phyloP scores from a whole-genome alignment of 148 eudicot species.

The Heliosperma pusillum region DNA sequence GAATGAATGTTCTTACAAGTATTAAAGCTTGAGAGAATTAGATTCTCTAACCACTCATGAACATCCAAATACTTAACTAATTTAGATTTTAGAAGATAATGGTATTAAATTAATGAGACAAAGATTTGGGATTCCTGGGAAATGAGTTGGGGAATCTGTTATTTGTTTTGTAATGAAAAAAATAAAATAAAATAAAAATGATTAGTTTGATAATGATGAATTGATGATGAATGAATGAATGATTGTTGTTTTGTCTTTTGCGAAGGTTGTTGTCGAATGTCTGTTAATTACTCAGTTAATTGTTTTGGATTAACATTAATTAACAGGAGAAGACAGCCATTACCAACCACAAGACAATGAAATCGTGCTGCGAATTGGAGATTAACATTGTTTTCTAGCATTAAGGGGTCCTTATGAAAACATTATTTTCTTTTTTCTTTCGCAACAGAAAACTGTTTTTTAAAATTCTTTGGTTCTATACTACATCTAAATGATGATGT shows the following conservation, averaged over 20 bases:
- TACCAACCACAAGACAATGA: slow-evolving; percentile 18
- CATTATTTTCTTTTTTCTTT: neutral
- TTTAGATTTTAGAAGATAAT: too few species aligned
- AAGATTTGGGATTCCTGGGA: slow-evolving; percentile 20
- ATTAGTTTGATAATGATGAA: too few species aligned
- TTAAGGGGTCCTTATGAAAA: neutral
- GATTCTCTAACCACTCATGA: slow-evolving; percentile 12
- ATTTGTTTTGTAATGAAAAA: slow-evolving; percentile 13
- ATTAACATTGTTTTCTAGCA: slow-evolving; percentile 11
- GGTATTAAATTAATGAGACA: neutral
- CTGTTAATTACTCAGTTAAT: slow-evolving; percentile 15
- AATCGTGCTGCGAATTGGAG: slow-evolving; percentile 5
- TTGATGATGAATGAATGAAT: neutral
- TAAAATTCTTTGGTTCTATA: neutral
- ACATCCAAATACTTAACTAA: neutral
- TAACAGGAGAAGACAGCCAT: slow-evolving; percentile 14
- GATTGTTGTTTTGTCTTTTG: neutral
- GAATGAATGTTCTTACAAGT: slow-evolving; percentile 10
- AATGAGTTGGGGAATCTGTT: slow-evolving; percentile 22
- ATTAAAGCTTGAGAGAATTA: slow-evolving; percentile 7
- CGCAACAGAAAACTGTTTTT: neutral
- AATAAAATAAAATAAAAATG: neutral
- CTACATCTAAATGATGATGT: too few species aligned
- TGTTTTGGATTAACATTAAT: slow-evolving; percentile 7
- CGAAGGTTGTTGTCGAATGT: neutral